Conservation (phyloP, 306 rosid genomes). For the Inga laurina region DNA sequence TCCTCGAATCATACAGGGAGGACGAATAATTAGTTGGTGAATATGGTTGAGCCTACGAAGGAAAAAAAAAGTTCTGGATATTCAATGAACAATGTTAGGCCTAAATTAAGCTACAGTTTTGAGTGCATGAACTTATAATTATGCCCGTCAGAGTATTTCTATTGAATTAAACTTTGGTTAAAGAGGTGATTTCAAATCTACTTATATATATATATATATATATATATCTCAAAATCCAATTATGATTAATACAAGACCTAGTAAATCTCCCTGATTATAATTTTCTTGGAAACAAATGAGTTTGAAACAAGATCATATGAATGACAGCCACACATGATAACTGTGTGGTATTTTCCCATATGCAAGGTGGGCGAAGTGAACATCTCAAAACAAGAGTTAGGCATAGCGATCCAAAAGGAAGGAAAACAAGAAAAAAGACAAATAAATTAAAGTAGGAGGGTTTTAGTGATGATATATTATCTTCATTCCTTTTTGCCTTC, state of each 20-base stretch:
- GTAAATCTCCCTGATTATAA: not conserved
- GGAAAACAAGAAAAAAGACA: not conserved
- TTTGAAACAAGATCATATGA: not conserved
- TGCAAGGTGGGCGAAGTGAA: conserved; percentile 33
- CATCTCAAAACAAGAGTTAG: conserved; percentile 36
- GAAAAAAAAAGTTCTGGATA: not conserved
- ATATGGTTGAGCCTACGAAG: not conserved
- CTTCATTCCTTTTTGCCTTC: not conserved
- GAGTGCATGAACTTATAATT: not conserved
- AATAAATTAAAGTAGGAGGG: not conserved
- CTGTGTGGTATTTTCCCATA: conserved; percentile 21
- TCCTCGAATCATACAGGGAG: not conserved
- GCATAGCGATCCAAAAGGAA: not conserved
- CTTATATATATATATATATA: not conserved
- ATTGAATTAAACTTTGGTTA: not conserved
- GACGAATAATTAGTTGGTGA: not conserved
- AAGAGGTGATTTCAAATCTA: not conserved
- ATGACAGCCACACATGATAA: conserved; percentile 27
- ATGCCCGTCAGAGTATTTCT: not conserved
- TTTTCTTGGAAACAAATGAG: not conserved
- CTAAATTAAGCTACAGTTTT: not conserved
- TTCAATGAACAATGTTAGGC: not conserved
- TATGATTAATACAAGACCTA: not conserved
- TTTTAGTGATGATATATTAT: conserved; percentile 31
- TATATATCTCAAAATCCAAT: not conserved